phyloP scores from a whole-genome alignment of 2,329 filamentous ascomycete genomes.

The Moelleriella libera region DNA sequence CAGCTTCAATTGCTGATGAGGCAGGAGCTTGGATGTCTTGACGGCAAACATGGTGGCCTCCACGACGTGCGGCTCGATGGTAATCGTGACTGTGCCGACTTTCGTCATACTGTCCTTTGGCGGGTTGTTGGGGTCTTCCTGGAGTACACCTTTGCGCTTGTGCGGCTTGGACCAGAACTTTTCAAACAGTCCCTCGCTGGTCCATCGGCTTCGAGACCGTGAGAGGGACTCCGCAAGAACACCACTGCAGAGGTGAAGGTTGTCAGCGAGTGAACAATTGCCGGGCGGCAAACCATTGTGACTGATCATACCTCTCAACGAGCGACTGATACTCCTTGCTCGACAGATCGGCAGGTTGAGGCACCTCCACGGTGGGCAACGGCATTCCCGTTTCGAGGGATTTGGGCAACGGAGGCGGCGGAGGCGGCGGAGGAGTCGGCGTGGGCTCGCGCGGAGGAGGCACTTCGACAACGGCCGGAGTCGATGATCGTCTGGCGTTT shows the following conservation, averaged over 20 bases:
- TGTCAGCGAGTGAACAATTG: background rate
- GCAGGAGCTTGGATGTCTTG: slow-evolving; percentile 43
- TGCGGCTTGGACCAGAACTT: slow-evolving; percentile 64
- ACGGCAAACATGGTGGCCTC: slow-evolving; percentile 62
- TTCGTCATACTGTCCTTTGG: slow-evolving; percentile 59
- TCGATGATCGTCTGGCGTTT: slow-evolving; percentile 35
- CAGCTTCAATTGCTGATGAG: slow-evolving; percentile 15
- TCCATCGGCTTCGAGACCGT: slow-evolving; percentile 61
- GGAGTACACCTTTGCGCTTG: slow-evolving; percentile 51
- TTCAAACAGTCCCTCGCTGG: slow-evolving; percentile 58
- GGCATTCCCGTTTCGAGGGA: slow-evolving; percentile 51
- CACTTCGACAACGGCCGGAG: slow-evolving; percentile 22
- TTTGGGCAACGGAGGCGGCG: slow-evolving; percentile 39
- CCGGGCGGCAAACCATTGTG: background rate
- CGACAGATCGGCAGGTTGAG: slow-evolving; percentile 50
- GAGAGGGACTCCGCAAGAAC: slow-evolving; percentile 60
- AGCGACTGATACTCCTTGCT: slow-evolving; percentile 58
- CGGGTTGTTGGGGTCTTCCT: slow-evolving; percentile 52
- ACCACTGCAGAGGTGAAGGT: slow-evolving; percentile 33
- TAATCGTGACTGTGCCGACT: slow-evolving; percentile 59
- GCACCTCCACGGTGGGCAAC: slow-evolving; percentile 53
- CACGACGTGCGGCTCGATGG: slow-evolving; percentile 67
- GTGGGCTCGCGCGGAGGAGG: slow-evolving; percentile 18
- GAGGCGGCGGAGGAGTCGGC: slow-evolving; percentile 16
- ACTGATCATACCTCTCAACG: slow-evolving; percentile 45